phyloP scores from a whole-genome alignment of 768 basidiomycete species.

The Chlorophyllum brunneum region DNA sequence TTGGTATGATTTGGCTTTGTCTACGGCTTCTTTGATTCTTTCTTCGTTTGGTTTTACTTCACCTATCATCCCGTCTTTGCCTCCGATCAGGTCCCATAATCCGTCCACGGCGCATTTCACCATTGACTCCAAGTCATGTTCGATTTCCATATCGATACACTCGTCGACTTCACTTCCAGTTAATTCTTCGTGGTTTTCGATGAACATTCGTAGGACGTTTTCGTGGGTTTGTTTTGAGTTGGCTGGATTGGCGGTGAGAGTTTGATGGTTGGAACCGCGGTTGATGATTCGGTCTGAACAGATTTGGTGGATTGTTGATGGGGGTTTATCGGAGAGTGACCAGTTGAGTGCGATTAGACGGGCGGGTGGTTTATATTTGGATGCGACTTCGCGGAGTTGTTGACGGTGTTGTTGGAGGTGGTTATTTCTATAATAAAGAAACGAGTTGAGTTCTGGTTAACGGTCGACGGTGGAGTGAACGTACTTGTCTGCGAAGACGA shows the following conservation, averaged over 20 bases:
- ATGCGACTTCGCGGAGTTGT: conserved; percentile 55
- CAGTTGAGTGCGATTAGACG: conserved; percentile 83
- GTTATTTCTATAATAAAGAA: conserved; percentile 60
- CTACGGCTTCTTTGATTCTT: conserved; percentile 54
- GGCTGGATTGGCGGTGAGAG: conserved; percentile 54
- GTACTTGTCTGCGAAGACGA: conserved; percentile 93
- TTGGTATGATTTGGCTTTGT: conserved; percentile 30
- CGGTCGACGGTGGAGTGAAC: conserved; percentile 20
- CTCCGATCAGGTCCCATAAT: conserved; percentile 21
- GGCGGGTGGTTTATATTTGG: conserved; percentile 44
- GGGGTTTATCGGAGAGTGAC: conserved; percentile 51
- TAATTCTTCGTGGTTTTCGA: conserved; percentile 61
- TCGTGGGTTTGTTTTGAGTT: conserved; percentile 57
- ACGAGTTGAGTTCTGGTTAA: neutral
- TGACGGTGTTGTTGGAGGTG: conserved; percentile 79
- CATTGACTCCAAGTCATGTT: conserved; percentile 43
- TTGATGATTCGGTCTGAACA: conserved; percentile 69
- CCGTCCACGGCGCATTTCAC: conserved; percentile 58
- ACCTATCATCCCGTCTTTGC: conserved; percentile 44
- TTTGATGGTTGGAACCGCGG: conserved; percentile 86
- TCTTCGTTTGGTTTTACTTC: conserved; percentile 50
- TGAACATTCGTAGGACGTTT: conserved; percentile 77
- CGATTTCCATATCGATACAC: conserved; percentile 56
- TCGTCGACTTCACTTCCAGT: conserved; percentile 56
- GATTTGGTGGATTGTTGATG: conserved; percentile 63